phyloP scores from a whole-genome alignment of 2,329 filamentous ascomycete species.

The Colletotrichum sp. region DNA sequence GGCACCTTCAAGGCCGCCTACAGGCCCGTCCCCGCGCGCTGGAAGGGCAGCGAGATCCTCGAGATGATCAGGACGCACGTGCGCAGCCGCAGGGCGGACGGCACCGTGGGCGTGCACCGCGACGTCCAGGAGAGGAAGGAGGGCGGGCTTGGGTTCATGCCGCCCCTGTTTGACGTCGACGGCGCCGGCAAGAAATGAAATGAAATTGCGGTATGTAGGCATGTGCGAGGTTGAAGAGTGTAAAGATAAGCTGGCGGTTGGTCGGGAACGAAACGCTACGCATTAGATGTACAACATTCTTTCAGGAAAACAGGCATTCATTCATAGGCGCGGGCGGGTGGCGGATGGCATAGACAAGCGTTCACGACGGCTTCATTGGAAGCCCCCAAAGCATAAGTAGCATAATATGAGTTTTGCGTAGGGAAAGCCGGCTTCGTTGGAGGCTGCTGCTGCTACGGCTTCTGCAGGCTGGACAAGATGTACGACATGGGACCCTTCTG shows the following conservation, averaged over 20 bases:
- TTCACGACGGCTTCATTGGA: not conserved
- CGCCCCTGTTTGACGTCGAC: slow-evolving; percentile 38
- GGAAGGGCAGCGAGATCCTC: slow-evolving; percentile 84
- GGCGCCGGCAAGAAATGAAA: slow-evolving; percentile 1
- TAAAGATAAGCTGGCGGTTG: not conserved
- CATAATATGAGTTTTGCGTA: not conserved
- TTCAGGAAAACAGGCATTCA: not conserved
- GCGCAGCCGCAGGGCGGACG: slow-evolving; percentile 55
- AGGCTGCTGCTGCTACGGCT: not conserved
- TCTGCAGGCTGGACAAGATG: not conserved
- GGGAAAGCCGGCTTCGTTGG: not conserved
- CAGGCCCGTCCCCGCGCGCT: slow-evolving; percentile 83
- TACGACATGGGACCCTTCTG: not conserved
- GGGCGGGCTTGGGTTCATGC: slow-evolving; percentile 63
- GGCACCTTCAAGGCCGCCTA: slow-evolving; percentile 95
- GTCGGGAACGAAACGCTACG: not conserved
- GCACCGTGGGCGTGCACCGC: slow-evolving; percentile 31
- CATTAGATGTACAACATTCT: not conserved
- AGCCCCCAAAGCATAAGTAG: not conserved
- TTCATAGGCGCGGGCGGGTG: not conserved
- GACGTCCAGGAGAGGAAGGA: slow-evolving; percentile 28
- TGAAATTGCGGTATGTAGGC: not conserved
- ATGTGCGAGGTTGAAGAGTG: not conserved
- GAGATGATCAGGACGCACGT: slow-evolving; percentile 81
- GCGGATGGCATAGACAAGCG: not conserved